Evolutionary conservation across 2,329 filamentous ascomycete species (phyloP).

Genomic region (Paecilomyces niveus): DNA sequence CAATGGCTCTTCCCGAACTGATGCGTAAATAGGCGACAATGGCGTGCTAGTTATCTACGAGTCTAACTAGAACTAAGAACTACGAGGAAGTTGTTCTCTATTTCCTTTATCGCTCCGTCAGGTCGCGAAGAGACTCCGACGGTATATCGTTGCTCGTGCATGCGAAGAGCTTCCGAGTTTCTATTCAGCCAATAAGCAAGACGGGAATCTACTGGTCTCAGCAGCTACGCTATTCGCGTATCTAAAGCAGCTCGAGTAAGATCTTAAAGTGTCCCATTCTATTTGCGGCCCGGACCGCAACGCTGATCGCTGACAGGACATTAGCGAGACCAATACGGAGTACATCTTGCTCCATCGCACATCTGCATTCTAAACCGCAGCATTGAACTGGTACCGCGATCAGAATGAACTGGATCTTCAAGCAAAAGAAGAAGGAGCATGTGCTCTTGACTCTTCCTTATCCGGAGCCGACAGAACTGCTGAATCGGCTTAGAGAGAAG

Average conservation of each 20-base stretch:
- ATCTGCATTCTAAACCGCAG: neutral
- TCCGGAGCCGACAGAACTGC: slow-evolving; percentile 31
- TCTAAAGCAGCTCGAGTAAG: neutral
- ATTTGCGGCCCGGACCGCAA: neutral
- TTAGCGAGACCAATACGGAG: neutral
- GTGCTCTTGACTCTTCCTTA: slow-evolving; percentile 40
- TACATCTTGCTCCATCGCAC: neutral
- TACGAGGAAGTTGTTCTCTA: neutral
- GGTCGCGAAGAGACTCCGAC: neutral
- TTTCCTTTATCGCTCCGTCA: too few species aligned
- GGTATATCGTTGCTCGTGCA: neutral
- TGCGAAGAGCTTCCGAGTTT: neutral
- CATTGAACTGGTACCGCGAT: neutral
- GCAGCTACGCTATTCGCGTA: too few species aligned
- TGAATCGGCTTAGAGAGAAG: slow-evolving; percentile 31
- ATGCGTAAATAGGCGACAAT: neutral
- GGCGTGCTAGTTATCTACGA: neutral
- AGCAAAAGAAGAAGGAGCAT: slow-evolving; percentile 18
- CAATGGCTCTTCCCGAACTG: neutral
- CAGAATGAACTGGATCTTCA: neutral
- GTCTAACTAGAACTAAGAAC: neutral
- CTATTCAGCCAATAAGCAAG: neutral
- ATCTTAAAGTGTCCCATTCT: neutral
- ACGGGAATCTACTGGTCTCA: neutral
- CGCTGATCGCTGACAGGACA: neutral